phyloP scores from a whole-genome alignment of 768 basidiomycete species.

The Boletus pseudo-olivaceus region DNA sequence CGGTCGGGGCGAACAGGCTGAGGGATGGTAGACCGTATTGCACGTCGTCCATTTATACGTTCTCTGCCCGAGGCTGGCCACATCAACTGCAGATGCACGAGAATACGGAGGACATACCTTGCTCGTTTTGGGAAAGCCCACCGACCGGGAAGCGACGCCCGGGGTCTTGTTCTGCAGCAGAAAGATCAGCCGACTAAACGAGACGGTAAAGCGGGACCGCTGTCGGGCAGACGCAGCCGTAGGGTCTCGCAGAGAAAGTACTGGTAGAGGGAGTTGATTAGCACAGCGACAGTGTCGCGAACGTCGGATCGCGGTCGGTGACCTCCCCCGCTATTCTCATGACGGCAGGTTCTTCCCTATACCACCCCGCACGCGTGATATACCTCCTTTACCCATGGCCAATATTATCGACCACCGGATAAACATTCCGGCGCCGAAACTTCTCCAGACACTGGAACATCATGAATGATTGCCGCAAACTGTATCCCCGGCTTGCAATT shows the following conservation, averaged over 20 bases:
- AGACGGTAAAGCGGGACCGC: not conserved
- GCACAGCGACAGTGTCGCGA: not conserved
- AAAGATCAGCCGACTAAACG: conserved; percentile 5
- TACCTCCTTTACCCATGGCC: not conserved
- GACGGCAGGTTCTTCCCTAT: not conserved
- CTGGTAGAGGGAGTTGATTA: too few relatives aligned
- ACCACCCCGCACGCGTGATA: not conserved
- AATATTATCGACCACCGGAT: not conserved
- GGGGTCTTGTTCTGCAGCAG: not conserved
- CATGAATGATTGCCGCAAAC: not conserved
- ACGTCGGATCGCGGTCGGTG: not conserved
- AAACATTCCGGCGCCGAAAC: not conserved
- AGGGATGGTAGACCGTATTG: not conserved
- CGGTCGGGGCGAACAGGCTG: not conserved
- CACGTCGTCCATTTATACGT: conserved; percentile 14
- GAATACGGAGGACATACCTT: not conserved
- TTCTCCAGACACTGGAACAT: not conserved
- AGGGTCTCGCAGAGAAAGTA: too few relatives aligned
- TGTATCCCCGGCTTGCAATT: too few relatives aligned
- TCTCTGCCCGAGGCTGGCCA: not conserved
- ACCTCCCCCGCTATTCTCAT: conserved; percentile 5
- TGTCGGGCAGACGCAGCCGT: not conserved
- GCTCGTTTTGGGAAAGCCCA: not conserved
- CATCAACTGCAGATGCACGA: not conserved
- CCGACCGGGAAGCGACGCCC: not conserved